A percentile compares a stretch with the other conserved stretches of the same genome.
Evolutionary conservation across 805 yeast species (phyloP).

Genomic region (Candida dendrica): DNA sequence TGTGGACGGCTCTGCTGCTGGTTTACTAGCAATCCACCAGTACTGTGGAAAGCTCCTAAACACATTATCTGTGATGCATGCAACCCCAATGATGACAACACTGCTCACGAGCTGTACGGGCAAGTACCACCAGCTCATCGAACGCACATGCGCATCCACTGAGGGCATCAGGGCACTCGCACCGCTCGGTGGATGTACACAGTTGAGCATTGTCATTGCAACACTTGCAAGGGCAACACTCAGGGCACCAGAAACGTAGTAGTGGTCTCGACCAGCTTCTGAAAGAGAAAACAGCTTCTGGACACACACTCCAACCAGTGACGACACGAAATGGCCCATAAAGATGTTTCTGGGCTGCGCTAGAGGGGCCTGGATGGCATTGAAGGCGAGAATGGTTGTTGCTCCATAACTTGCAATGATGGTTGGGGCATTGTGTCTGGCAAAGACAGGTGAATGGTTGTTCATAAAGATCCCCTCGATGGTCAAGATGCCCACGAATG

Average conservation of each 20-base stretch:
- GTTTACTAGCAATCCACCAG: constrained; percentile 38
- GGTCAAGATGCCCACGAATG: constrained; percentile 39
- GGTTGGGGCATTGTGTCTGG: constrained; percentile 33
- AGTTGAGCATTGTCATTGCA: constrained; percentile 43
- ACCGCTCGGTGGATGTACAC: constrained; percentile 69
- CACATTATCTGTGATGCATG: constrained; percentile 42
- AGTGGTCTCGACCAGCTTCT: constrained; percentile 33
- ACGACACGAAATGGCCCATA: constrained; percentile 47
- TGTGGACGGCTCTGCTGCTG: not conserved
- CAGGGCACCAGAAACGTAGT: constrained; percentile 53
- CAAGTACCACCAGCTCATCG: constrained; percentile 60
- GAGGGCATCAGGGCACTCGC: constrained; percentile 59
- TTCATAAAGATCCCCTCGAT: constrained; percentile 39
- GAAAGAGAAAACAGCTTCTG: constrained; percentile 45
- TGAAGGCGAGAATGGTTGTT: constrained; percentile 51
- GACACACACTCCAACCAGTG: constrained; percentile 47
- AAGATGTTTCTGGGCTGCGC: constrained; percentile 60
- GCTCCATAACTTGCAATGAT: constrained; percentile 59
- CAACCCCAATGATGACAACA: constrained; percentile 36
- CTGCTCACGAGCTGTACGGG: constrained; percentile 47
- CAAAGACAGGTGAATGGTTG: constrained; percentile 28
- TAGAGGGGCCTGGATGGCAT: constrained; percentile 47
- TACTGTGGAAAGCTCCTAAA: constrained; percentile 40
- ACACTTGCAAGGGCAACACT: constrained; percentile 49
- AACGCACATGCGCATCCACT: constrained; percentile 35